Conservation (phyloP, 129 eudicot species). For the Smallanthus sonchifolius region DNA sequence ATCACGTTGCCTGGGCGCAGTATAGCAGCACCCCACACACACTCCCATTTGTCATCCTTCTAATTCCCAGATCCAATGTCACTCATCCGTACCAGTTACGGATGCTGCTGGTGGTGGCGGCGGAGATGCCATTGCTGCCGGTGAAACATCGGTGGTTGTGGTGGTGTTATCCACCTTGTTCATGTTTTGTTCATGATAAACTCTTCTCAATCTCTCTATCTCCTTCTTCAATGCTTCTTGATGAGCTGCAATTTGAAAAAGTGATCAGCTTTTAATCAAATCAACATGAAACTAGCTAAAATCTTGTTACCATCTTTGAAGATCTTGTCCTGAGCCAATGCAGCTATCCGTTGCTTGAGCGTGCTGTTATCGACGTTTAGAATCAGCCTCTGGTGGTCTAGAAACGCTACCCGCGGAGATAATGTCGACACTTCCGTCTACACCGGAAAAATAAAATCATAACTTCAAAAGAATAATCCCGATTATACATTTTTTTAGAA, state of each 20-base stretch:
- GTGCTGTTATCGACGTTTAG: conserved; percentile 87
- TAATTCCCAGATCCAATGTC: conserved; percentile 24
- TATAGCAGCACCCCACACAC: conserved; percentile 19
- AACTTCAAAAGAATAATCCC: background rate
- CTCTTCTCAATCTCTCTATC: conserved; percentile 28
- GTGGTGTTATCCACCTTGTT: conserved; percentile 10
- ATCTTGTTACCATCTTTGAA: conserved; percentile 62
- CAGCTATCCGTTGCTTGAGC: conserved; percentile 83
- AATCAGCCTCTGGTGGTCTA: conserved; percentile 83
- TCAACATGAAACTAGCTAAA: background rate
- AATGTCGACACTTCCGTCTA: conserved; percentile 85
- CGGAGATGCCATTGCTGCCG: background rate
- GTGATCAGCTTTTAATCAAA: background rate
- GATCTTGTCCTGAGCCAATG: conserved; percentile 82
- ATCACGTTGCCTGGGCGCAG: conserved; percentile 39
- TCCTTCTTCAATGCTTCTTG: conserved; percentile 35
- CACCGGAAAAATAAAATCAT: background rate
- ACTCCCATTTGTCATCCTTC: conserved; percentile 12
- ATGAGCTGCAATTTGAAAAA: conserved; percentile 24
- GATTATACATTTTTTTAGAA: no score
- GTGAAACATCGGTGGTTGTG: background rate
- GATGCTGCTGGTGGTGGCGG: background rate
- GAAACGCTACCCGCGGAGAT: conserved; percentile 86
- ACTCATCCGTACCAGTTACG: conserved; percentile 24
- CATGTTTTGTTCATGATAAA: conserved; percentile 35